These are phyloP conservation scores for Suillus occidentalis DNA, from an alignment of 768 basidiomycete genomes.

Conservation along the genomic window DNA sequence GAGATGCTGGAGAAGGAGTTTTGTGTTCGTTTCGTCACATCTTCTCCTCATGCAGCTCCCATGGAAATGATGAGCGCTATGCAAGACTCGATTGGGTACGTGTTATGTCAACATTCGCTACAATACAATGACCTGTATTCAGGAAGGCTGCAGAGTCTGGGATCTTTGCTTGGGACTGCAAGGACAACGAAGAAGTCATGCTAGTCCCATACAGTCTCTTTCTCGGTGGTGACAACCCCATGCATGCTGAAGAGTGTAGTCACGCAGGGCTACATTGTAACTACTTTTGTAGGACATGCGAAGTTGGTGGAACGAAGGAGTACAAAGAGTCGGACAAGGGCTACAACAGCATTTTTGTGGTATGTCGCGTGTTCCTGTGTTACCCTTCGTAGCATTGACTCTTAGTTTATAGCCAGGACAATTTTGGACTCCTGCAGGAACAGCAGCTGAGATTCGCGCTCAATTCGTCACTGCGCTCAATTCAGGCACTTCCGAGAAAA, in stretches of 20 bases:
- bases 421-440: slow-evolving; percentile 3
- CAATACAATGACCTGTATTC: no score
- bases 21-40: slow-evolving; percentile 27
- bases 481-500: slow-evolving; percentile 6
- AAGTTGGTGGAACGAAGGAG: no score
- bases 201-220: slow-evolving; percentile 25
- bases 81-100: slow-evolving; percentile 26
- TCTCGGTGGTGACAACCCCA: slow-evolving; percentile 33
- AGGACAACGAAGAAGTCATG: slow-evolving; percentile 23
- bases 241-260: slow-evolving; percentile 37
- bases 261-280: slow-evolving; percentile 27
- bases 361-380: slow-evolving; percentile 3
- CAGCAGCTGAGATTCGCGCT: slow-evolving; percentile 3
- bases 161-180: slow-evolving; percentile 24
- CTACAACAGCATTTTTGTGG: slow-evolving; percentile 22
- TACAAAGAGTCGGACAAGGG: slow-evolving; percentile 15
- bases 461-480: slow-evolving; percentile 1
- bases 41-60: slow-evolving; percentile 35
- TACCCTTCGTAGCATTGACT: background rate
- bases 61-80: slow-evolving; percentile 35
- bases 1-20: slow-evolving; percentile 33
- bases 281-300: no score
- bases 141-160: slow-evolving; percentile 12
- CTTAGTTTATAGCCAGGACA: background rate
- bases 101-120: no score